These are phyloP conservation scores for Saccharomycopsis babjevae DNA, from an alignment of 805 yeast species.

Conservation along the genomic window DNA sequence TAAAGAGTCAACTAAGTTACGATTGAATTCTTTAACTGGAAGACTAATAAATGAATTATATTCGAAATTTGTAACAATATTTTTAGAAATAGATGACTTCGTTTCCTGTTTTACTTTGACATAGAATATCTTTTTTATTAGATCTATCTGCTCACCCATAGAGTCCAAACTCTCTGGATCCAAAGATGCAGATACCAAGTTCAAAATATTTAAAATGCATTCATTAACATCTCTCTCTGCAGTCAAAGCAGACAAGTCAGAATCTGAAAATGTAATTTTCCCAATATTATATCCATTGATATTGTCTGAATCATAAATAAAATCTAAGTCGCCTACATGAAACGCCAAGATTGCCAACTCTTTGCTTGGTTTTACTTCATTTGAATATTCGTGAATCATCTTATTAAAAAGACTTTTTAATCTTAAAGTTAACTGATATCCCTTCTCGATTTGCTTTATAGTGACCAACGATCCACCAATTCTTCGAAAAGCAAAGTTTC, in stretches of 20 bases:
- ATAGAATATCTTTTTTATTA: slow-evolving; percentile 69
- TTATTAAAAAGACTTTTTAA: slow-evolving; percentile 58
- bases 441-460: slow-evolving; percentile 66
- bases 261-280: background rate
- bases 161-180: slow-evolving; percentile 46
- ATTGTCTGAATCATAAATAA: background rate
- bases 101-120: slow-evolving; percentile 67
- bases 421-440: slow-evolving; percentile 71
- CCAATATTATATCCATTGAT: background rate
- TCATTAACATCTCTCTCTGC: slow-evolving; percentile 83
- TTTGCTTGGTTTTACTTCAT: slow-evolving; percentile 70
- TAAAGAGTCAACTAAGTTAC: slow-evolving; percentile 53
- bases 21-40: slow-evolving; percentile 30
- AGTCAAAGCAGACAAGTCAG: slow-evolving; percentile 31
- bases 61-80: slow-evolving; percentile 43
- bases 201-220: slow-evolving; percentile 87
- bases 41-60: slow-evolving; percentile 65
- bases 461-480: slow-evolving; percentile 83
- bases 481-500: slow-evolving; percentile 38
- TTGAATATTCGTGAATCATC: slow-evolving; percentile 49
- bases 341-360: slow-evolving; percentile 86
- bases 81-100: slow-evolving; percentile 17
- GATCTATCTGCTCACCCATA: slow-evolving; percentile 76
- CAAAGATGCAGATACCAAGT: slow-evolving; percentile 82
- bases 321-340: background rate